phyloP scores from a whole-genome alignment of 2,329 filamentous ascomycete genomes.

The Fusarium nelsonii region DNA sequence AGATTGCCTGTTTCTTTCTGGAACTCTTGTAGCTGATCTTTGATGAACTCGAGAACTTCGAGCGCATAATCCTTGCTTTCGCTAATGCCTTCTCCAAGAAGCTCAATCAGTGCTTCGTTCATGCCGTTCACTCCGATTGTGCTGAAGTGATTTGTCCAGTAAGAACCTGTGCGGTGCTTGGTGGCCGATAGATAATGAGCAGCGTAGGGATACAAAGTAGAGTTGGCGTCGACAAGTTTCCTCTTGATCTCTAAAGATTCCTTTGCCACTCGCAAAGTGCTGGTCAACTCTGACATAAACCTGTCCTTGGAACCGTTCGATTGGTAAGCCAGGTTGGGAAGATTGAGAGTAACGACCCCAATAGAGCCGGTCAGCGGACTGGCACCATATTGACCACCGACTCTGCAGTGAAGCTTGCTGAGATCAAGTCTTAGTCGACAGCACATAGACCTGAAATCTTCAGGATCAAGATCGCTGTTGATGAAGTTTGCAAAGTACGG shows the following conservation, averaged over 20 bases:
- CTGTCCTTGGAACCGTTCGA: constrained; percentile 18
- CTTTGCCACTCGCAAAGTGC: constrained; percentile 35
- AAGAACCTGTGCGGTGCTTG: constrained; percentile 42
- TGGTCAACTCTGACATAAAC: constrained; percentile 26
- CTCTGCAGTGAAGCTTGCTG: constrained; percentile 43
- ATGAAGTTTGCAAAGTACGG: constrained; percentile 46
- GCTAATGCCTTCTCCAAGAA: constrained; percentile 20
- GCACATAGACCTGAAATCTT: constrained; percentile 46
- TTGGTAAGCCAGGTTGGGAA: constrained; percentile 41
- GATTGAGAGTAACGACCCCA: constrained; percentile 41
- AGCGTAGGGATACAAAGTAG: constrained; percentile 37
- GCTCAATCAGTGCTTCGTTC: constrained; percentile 33
- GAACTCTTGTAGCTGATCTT: constrained; percentile 37
- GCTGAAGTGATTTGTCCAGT: constrained; percentile 47
- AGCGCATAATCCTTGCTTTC: constrained; percentile 29
- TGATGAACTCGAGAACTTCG: constrained; percentile 37
- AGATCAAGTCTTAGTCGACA: constrained; percentile 42
- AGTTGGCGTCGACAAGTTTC: constrained; percentile 34
- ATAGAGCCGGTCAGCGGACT: constrained; percentile 41
- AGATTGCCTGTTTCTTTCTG: constrained; percentile 39
- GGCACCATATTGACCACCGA: constrained; percentile 42
- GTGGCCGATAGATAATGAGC: constrained; percentile 37
- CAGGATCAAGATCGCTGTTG: constrained; percentile 44
- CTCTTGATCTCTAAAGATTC: constrained; percentile 44
- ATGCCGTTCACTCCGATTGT: constrained; percentile 43